phyloP scores from a whole-genome alignment of 1,139 yeast species.

The Debaryomyces subglobosus region DNA sequence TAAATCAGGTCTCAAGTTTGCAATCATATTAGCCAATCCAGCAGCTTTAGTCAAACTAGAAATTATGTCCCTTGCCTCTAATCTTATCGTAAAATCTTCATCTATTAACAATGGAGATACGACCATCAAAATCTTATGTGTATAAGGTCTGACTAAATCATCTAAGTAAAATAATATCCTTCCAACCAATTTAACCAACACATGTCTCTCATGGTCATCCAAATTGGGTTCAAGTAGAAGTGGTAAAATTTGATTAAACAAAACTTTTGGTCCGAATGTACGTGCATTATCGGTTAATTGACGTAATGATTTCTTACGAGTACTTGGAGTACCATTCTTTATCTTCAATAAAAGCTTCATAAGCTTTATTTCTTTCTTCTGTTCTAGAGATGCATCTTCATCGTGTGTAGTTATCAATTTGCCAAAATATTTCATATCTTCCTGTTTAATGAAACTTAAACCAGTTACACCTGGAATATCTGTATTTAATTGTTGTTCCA shows the following conservation, averaged over 20 bases:
- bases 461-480: constrained; percentile 64
- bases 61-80: constrained; percentile 80
- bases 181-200: constrained; percentile 75
- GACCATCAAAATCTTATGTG: constrained; percentile 72
- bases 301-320: constrained; percentile 73
- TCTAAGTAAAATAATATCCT: constrained; percentile 69
- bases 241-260: constrained; percentile 74
- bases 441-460: constrained; percentile 67
- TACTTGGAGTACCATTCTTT: constrained; percentile 74
- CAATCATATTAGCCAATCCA: constrained; percentile 78
- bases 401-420: constrained; percentile 49
- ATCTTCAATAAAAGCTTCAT: constrained; percentile 67
- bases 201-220: constrained; percentile 84
- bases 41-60: constrained; percentile 77
- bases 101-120: constrained; percentile 81
- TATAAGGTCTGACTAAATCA: constrained; percentile 68
- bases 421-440: constrained; percentile 75
- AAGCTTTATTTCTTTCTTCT: constrained; percentile 59
- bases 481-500: constrained; percentile 38
- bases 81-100: constrained; percentile 71
- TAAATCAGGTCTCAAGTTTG: constrained; percentile 78
- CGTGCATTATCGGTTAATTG: constrained; percentile 66
- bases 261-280: constrained; percentile 66
- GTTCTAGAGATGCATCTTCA: constrained; percentile 51
- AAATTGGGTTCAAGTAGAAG: constrained; percentile 70